Percentiles rank a stretch among this genome's conserved stretches.
These are phyloP conservation scores for Excoecaria cochinchinensis DNA, from an alignment of 345 rosid species.

Conservation along the genomic window DNA sequence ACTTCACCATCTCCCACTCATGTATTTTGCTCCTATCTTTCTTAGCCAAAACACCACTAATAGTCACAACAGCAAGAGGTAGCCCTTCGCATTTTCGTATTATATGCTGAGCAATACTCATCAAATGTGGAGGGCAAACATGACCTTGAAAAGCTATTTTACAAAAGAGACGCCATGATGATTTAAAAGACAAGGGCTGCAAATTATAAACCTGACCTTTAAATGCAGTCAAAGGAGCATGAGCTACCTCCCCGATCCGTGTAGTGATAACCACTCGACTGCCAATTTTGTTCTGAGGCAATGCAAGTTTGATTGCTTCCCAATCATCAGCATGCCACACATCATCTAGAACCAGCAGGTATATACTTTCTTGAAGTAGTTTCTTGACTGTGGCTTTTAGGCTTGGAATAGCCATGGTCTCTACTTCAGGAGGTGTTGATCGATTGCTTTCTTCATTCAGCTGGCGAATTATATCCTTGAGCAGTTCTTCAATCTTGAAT, in stretches of 20 bases:
- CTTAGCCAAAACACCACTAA: conserved; percentile 9
- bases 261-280: conserved; percentile 7
- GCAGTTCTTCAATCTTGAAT: background rate
- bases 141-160: background rate
- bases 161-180: conserved; percentile 12
- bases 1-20: conserved; percentile 13
- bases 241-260: background rate
- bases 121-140: conserved; percentile 5
- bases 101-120: background rate
- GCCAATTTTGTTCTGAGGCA: conserved; percentile 1
- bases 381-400: background rate
- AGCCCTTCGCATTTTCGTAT: conserved; percentile 8
- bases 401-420: background rate
- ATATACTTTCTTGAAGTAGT: background rate
- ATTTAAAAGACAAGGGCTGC: conserved; percentile 7
- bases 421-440: background rate
- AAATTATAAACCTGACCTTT: background rate
- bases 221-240: background rate
- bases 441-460: background rate
- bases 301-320: conserved; percentile 12
- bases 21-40: background rate
- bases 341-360: conserved; percentile 12
- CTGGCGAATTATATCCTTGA: background rate
- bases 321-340: background rate
- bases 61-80: conserved; percentile 15